phyloP scores from a whole-genome alignment of 148 eudicot species.

The Rhododendron kiyosumense region DNA sequence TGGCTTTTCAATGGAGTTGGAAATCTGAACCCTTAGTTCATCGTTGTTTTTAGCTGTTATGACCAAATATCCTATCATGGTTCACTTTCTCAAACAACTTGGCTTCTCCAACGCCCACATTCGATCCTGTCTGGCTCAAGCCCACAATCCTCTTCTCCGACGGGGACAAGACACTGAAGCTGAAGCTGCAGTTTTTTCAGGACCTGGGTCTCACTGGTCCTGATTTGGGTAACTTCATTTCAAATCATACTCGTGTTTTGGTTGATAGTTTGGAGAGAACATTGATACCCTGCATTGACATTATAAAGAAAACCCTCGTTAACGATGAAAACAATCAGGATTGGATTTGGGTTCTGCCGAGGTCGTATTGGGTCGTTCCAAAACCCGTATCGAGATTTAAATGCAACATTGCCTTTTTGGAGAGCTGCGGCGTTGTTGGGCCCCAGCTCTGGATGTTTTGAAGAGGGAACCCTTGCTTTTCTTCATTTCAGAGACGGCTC shows the following conservation, averaged over 20 bases:
- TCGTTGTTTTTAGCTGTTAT: too few relatives aligned
- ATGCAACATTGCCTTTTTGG: constrained; percentile 7
- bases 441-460: constrained; percentile 17
- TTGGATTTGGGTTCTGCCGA: neutral
- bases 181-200: constrained; percentile 5
- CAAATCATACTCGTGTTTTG: neutral
- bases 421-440: constrained; percentile 21
- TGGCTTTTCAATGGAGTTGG: too few relatives aligned
- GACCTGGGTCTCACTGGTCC: constrained; percentile 4
- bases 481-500: neutral
- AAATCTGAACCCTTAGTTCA: too few relatives aligned
- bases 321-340: neutral
- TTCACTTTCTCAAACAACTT: neutral
- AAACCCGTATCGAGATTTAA: neutral
- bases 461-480: constrained; percentile 16
- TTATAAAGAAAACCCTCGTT: neutral
- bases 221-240: constrained; percentile 9
- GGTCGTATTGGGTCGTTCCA: neutral
- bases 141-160: neutral
- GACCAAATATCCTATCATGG: neutral
- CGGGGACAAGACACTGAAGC: constrained; percentile 1
- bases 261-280: neutral
- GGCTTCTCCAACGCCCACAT: neutral
- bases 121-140: neutral
- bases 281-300: neutral